Evolutionary conservation across 352 stramenopile species (phyloP), one percentile per base, ranked within the genome.

Genomic region (Aphanomyces cochlioides): DNA sequence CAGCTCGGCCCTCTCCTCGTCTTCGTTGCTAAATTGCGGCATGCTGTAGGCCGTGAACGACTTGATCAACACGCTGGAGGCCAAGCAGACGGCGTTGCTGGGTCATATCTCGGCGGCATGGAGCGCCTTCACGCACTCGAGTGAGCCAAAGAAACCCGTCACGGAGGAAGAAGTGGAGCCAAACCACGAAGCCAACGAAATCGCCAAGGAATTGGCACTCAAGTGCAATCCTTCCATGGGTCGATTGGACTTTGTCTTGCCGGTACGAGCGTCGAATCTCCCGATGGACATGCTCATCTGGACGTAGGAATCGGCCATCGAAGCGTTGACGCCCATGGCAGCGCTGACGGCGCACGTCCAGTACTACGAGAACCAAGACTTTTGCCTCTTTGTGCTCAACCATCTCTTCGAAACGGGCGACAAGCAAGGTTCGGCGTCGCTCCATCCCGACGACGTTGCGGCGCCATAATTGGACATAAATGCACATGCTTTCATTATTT

Each of bases 261-360:
- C 64, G 38, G 64, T 70, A 61, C 4, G 28, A n/a, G n/a, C n/a
- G n/a, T n/a, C 39, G n/a, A n/a, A n/a, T n/a, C n/a, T n/a, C 15
- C 21, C 10, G 21, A 64, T n/a, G 7, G 21, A 39, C 13, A 17
- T 50, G 34, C 63, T 21, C 50, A 37, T 10, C 21, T 47, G 0
- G 28, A n/a, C 45, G 13, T 70, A 70, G 64, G 64, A 70, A 50
- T 70, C 64, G 19, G 64, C 59, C 40, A 63, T 70, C 4, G 64
- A 70, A 47, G 64, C 64, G 47, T 34, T 70, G 47, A 70, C 64
- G 54, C 64, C 64, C n/a, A 43, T 70, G 12, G 37, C 64, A 8
- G 64, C 64, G 40, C 40, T 70, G 8, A 70, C 64, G 8, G 64
- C 64, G 36, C 64, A 70, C 47, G 61, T 50, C 8, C 47, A 50